phyloP scores from a whole-genome alignment of 768 basidiomycete species.

The Hydnomerulius pinastri region DNA sequence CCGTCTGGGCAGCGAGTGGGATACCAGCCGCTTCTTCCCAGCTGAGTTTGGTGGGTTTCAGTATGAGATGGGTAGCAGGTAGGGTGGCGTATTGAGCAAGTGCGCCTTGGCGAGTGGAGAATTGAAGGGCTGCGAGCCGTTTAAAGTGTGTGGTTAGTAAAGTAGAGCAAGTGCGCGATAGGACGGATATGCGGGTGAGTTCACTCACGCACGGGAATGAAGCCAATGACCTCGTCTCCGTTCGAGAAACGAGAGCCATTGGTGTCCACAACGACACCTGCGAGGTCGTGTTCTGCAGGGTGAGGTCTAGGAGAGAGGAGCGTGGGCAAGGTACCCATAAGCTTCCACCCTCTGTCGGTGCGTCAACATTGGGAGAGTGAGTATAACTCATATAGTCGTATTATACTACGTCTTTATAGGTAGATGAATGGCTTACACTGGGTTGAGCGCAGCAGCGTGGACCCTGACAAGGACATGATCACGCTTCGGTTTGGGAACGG shows the following conservation, averaged over 20 bases:
- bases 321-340: constrained; percentile 51
- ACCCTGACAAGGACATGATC: constrained; percentile 55
- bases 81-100: constrained; percentile 58
- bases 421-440: constrained; percentile 46
- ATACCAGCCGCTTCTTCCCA: constrained; percentile 64
- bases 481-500: constrained; percentile 35
- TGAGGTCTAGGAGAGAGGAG: constrained; percentile 50
- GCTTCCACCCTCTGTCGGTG: constrained; percentile 54
- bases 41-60: constrained; percentile 48
- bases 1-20: constrained; percentile 57
- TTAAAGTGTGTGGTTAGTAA: not conserved
- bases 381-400: too few relatives aligned
- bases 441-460: constrained; percentile 64
- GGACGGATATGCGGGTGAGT: not conserved
- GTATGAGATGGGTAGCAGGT: constrained; percentile 31
- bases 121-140: constrained; percentile 26
- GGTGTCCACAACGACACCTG: constrained; percentile 60
- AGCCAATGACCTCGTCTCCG: constrained; percentile 70
- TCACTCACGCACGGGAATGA: constrained; percentile 40
- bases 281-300: constrained; percentile 60
- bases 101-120: constrained; percentile 50
- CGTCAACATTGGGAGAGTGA: not conserved
- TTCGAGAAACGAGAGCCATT: constrained; percentile 52
- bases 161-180: too few relatives aligned
- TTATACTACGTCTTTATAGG: too few relatives aligned